Base-by-base conservation (phyloP, 768 basidiomycete genomes). In the Sistotremastrum suecicum region DNA sequence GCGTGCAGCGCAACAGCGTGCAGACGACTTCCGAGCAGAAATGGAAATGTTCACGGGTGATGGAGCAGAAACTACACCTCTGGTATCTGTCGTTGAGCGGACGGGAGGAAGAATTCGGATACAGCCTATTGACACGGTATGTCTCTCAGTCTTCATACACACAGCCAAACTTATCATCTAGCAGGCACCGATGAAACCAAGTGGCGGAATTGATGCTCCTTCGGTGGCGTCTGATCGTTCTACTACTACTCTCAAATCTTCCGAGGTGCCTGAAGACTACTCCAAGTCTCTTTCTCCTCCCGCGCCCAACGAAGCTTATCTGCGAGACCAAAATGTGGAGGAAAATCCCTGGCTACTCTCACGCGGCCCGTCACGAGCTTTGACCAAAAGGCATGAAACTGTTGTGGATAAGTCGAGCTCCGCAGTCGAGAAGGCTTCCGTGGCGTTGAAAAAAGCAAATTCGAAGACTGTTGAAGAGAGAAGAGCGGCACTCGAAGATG, bases 341-440 rank as follows among this genome's bases (percentile, higher is more conserved):
- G 48, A 51, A 7, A 98, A 98, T 59, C 92, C 92, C 7, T 97
- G 94, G 90, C 78, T 95, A 11, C 62, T 63, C 1, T 63, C 64
- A 7, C 53, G 38, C 3, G 42, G 47, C 7, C 54, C 67, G 3
- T 58, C 62, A 20, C 81, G 76, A 44, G 62, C 66, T 3, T 65
- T 77, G 0, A 76, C 77, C 49, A 88, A 83, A 59, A 74, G 74
- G 50, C 92, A 90, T 59, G 75, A 81, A 48, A 68, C 85, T 7
- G 60, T 76, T 3, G 74, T 88, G 20, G 71, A 73, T 52, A 90
- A 87, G 54, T 71, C 73, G 49, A 82, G 80, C 51, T 67, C 66
- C 28, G 58, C 68, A 5, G 58, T 64, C 31, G 70, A 75, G 37
- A 89, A 87, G 57, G 78, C 82, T 2, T 78, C 78, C 52, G 76